phyloP scores from a whole-genome alignment of 345 rosid genomes.

The Moricandia arvensis region DNA sequence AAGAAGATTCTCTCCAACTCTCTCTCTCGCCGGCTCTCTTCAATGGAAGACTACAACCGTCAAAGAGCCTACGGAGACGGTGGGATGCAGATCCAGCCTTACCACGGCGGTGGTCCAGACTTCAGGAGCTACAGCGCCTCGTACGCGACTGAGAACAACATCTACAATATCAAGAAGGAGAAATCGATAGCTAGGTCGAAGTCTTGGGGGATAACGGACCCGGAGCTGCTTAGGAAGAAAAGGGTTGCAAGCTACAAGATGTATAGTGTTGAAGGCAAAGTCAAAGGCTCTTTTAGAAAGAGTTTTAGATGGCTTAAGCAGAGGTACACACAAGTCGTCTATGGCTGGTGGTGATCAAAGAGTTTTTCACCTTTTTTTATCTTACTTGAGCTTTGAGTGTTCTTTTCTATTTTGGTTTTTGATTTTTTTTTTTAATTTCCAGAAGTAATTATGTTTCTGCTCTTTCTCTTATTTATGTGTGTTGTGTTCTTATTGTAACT shows the following conservation, averaged over 20 bases:
- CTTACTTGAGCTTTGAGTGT: background rate
- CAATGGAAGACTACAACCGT: slow-evolving; percentile 66
- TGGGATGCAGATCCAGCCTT: slow-evolving; percentile 60
- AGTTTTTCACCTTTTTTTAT: background rate
- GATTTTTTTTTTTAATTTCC: background rate
- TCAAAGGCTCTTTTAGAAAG: slow-evolving; percentile 79
- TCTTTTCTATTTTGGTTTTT: background rate
- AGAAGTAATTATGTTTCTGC: slow-evolving; percentile 18
- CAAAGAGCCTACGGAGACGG: slow-evolving; percentile 52
- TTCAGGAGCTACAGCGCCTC: slow-evolving; percentile 65
- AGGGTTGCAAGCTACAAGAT: slow-evolving; percentile 90
- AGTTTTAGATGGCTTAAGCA: slow-evolving; percentile 90
- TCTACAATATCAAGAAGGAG: slow-evolving; percentile 50
- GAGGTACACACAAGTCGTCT: slow-evolving; percentile 64
- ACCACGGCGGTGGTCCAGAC: slow-evolving; percentile 51
- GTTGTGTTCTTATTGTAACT: slow-evolving; percentile 27
- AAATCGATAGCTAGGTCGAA: slow-evolving; percentile 54
- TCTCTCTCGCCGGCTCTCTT: slow-evolving; percentile 14
- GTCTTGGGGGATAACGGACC: slow-evolving; percentile 62
- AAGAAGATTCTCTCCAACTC: slow-evolving; percentile 13
- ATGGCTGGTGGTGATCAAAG: slow-evolving; percentile 78
- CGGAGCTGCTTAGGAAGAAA: slow-evolving; percentile 91
- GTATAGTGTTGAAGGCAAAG: slow-evolving; percentile 82
- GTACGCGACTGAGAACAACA: slow-evolving; percentile 44
- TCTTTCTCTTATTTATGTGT: background rate